Base-by-base conservation (phyloP, 805 yeast genomes). In the Candida silvatica region DNA sequence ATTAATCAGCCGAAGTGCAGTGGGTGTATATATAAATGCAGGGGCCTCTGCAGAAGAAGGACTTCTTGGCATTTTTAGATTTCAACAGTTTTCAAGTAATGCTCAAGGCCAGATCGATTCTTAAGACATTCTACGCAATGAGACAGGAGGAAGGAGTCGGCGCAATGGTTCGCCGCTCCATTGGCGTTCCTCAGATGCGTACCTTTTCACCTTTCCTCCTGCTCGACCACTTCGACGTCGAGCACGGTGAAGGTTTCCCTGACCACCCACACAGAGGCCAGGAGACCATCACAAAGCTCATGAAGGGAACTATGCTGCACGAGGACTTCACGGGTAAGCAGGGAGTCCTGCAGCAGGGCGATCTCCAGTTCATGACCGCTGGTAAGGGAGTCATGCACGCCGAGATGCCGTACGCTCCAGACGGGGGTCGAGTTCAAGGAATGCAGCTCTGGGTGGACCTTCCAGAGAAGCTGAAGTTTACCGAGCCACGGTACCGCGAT, bases 321-420 rank as follows among this genome's bases (percentile, higher is more conserved):
- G 87, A 80, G 51, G 96, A 87, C 54, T 84, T 86, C 59, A 82
- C 94, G 2, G 95, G 95, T 1, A 62, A 80, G n/a, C 67, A 71
- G 35, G 95, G 95, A 37, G 66, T 83, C 6, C 60, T 87, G 35
- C 67, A 71, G 41, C 74, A 85, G 6, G 95, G 95, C 37, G 96
- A 86, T 54, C 63, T 87, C 45, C 96, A 86, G 56, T 85, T 86
- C 56, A 86, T 86, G 95, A 86, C 95, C 19, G 95, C 95, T 4
- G 95, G 95, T 40, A 71, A 70, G 47, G 96, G 94, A 34, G 74
- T 85, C 25, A 82, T 82, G 36, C 95, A 85, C 55, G 71, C 86
- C 3, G 95, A 86, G 52, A 85, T 85, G 74, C 95, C 95, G 6
- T 77, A 77, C 24, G 64, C 69, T 26, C 59, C 55, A 27, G 68